Evolutionary conservation across 163 green algal species (phyloP), one percentile per base, ranked within the genome.

Genomic region (Botryococcus braunii): DNA sequence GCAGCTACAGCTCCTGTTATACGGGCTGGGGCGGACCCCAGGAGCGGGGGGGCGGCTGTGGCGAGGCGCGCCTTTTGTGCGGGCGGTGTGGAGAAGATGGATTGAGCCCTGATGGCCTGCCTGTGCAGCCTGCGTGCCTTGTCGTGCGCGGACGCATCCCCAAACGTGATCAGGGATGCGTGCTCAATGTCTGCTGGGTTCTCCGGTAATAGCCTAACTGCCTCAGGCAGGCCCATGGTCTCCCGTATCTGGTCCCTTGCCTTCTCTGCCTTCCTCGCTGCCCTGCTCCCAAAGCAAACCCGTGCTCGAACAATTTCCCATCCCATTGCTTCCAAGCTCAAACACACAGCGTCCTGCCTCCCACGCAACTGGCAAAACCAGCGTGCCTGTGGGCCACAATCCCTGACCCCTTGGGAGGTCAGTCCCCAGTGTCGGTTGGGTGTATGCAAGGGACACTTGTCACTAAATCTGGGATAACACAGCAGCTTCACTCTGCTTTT

Each of bases 221-320:
- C 49, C 1, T 87, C 72, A 7, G 80, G 61, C 60, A 96, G 75
- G 5, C 83, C 81, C 56, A 95, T 72, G 47, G 57, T 64, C 31
- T 73, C 60, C 1, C 87, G 78, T 41, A 71, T 61, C 34, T 60
- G 60, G 4, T 84, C 80, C 6, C 64, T 38, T 17, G 68, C 39
- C 52, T 76, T 66, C n/a, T 81, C 77, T 6, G 77, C 81, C 66
- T 79, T 82, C 21, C 78, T 65, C 9, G 37, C 46, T 2, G 27
- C 67, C 40, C 72, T 78, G 67, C 46, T 57, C 0, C 7, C 3
- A 34, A 2, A 41, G 43, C 43, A 52, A 17, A 17, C 43, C 13
- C 43, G 43, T 52, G 13, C 43, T 27, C 43, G 43, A 52, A n/a
- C n/a, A n/a, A n/a, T n/a, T 52, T 13, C 17, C 13, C 17, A 17